Evolutionary conservation across 2,329 filamentous ascomycete species (phyloP).

Genomic region (Colletotrichum sp.): DNA sequence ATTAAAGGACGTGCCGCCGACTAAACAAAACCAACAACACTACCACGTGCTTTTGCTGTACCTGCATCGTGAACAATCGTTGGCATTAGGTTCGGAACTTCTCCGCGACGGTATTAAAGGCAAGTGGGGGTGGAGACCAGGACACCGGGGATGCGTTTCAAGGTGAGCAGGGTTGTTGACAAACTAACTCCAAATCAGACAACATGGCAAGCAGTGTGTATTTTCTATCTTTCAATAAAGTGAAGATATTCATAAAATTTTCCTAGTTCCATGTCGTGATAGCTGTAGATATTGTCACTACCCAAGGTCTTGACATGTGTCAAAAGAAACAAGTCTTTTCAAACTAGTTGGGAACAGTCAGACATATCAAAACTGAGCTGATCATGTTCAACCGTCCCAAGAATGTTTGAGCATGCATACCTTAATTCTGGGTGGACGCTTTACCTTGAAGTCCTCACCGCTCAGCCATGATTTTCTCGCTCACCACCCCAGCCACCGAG

Average conservation of each 20-base stretch:
- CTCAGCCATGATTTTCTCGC: not conserved
- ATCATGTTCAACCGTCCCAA: accelerated
- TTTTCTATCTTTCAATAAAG: not conserved
- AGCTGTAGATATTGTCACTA: accelerated
- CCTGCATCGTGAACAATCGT: not conserved
- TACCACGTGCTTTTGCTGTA: not conserved
- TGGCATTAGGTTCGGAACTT: not conserved
- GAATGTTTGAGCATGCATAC: not conserved
- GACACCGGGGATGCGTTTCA: not conserved
- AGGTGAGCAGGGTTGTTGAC: not conserved
- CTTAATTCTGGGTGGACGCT: not conserved
- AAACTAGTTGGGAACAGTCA: too few relatives aligned
- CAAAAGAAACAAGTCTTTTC: too few relatives aligned
- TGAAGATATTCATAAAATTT: not conserved
- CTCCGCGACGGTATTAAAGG: not conserved
- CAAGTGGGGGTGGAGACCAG: not conserved
- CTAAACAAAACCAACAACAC: not conserved
- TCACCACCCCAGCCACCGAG: not conserved
- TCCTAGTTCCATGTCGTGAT: accelerated
- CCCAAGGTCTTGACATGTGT: not conserved
- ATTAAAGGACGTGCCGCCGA: not conserved
- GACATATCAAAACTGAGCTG: not conserved
- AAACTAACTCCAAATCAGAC: not conserved
- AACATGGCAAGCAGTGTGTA: not conserved
- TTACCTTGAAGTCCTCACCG: not conserved